phyloP scores from a whole-genome alignment of 441 rosid genomes.

The Macaranga tanarius region DNA sequence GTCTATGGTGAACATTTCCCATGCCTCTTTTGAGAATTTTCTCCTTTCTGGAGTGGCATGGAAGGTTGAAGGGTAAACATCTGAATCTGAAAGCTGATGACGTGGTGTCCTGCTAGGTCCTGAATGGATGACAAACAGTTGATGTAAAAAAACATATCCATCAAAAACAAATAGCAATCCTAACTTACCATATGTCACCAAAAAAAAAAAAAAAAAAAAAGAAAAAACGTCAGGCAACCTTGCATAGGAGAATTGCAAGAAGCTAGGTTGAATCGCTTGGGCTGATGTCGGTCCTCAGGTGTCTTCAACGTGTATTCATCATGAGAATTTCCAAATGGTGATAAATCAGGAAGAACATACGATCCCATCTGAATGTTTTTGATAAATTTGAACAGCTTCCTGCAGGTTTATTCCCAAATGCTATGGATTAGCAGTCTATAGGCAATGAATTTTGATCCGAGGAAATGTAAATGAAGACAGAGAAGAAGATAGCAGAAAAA shows the following conservation, averaged over 20 bases:
- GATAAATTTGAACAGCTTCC: constrained; percentile 49
- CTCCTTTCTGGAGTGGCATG: constrained; percentile 63
- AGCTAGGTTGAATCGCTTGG: constrained; percentile 28
- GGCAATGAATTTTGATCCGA: neutral
- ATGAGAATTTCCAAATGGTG: constrained; percentile 36
- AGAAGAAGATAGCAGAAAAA: neutral
- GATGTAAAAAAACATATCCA: neutral
- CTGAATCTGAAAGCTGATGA: constrained; percentile 40
- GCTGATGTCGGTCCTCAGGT: constrained; percentile 32
- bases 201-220: neutral
- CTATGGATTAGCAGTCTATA: constrained; percentile 3
- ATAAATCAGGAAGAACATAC: constrained; percentile 42
- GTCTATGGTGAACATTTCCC: constrained; percentile 57
- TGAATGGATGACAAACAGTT: constrained; percentile 26
- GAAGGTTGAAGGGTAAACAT: constrained; percentile 56
- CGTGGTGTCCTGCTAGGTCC: constrained; percentile 38
- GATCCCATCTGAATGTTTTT: constrained; percentile 34
- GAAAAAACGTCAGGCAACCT: constrained; percentile 39
- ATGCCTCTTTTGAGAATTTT: constrained; percentile 51
- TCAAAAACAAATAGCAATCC: neutral
- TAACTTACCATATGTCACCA: neutral
- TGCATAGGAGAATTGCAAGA: constrained; percentile 36
- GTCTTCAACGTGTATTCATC: constrained; percentile 36
- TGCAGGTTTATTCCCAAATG: constrained; percentile 33
- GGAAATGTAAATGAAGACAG: neutral